Conservation (phyloP, 164 flowering plant genomes). For the Magnolia sinica region DNA sequence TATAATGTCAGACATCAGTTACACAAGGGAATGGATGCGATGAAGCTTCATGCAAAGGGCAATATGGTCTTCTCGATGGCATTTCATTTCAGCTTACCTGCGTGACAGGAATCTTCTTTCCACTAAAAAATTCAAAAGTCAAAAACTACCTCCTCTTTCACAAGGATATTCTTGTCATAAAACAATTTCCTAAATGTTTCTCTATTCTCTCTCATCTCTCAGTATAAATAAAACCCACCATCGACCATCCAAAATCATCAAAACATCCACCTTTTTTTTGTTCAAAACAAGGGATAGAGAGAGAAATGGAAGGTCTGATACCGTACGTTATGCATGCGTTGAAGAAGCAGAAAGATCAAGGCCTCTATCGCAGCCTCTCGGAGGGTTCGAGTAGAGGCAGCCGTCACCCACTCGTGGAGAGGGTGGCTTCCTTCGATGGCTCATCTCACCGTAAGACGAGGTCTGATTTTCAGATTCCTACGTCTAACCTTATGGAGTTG, state of each 20-base stretch:
- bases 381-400: slow-evolving; percentile 33
- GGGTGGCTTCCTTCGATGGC: slow-evolving; percentile 14
- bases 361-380: slow-evolving; percentile 25
- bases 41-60: too few relatives aligned
- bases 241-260: too few relatives aligned
- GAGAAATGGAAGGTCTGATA: slow-evolving; percentile 43
- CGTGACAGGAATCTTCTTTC: too few relatives aligned
- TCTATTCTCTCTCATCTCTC: not conserved
- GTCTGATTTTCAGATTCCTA: not conserved
- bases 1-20: too few relatives aligned
- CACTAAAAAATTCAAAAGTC: too few relatives aligned
- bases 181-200: not conserved
- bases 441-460: slow-evolving; percentile 39
- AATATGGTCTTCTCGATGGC: too few relatives aligned
- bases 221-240: not conserved
- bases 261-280: not conserved
- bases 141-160: too few relatives aligned
- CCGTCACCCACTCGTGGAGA: slow-evolving; percentile 8
- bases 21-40: too few relatives aligned
- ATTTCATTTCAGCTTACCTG: too few relatives aligned
- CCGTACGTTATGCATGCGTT: slow-evolving; percentile 40
- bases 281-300: not conserved
- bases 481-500: too few relatives aligned
- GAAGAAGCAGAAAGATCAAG: slow-evolving; percentile 28
- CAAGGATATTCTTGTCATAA: too few relatives aligned